Percentiles rank a stretch among this genome's conserved stretches.
These are phyloP conservation scores for Pachyrhizus erosus DNA, from an alignment of 306 rosid genomes.

Conservation along the genomic window DNA sequence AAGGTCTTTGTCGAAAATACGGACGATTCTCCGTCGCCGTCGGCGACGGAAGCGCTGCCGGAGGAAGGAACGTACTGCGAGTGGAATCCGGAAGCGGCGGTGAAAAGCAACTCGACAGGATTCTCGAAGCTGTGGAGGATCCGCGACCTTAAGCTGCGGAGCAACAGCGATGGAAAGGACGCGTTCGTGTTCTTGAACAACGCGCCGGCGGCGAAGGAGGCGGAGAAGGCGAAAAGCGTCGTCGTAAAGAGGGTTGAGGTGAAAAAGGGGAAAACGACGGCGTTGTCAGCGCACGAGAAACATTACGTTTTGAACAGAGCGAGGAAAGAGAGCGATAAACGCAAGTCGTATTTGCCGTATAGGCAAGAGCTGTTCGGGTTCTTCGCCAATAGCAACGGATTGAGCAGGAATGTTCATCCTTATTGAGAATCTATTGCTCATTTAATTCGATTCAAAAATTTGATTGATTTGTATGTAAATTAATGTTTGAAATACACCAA, in stretches of 20 bases:
- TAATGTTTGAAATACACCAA: conserved; percentile 9
- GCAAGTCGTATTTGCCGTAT: conserved; percentile 83
- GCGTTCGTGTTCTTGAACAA: conserved; percentile 68
- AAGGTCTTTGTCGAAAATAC: conserved; percentile 59
- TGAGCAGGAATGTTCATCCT: conserved; percentile 81
- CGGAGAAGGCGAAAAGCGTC: conserved; percentile 24
- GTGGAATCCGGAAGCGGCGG: conserved; percentile 62
- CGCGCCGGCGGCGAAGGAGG: neutral
- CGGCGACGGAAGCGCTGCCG: neutral
- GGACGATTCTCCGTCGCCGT: conserved; percentile 17
- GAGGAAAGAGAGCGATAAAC: conserved; percentile 69
- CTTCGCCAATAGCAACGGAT: conserved; percentile 64
- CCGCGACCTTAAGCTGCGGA: conserved; percentile 63
- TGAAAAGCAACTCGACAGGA: conserved; percentile 86
- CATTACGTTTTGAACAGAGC: conserved; percentile 69
- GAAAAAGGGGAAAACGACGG: conserved; percentile 44
- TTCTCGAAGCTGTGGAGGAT: conserved; percentile 78
- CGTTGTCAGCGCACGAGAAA: conserved; percentile 67
- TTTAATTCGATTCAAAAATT: neutral
- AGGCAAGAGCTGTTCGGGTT: conserved; percentile 69
- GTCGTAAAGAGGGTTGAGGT: conserved; percentile 33
- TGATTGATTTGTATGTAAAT: conserved; percentile 33
- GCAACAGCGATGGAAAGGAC: conserved; percentile 90
- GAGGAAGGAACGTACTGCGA: conserved; percentile 67
- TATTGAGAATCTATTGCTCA: conserved; percentile 41